phyloP scores from a whole-genome alignment of 2,329 filamentous ascomycete genomes.

The Malbranchea zuffiana region DNA sequence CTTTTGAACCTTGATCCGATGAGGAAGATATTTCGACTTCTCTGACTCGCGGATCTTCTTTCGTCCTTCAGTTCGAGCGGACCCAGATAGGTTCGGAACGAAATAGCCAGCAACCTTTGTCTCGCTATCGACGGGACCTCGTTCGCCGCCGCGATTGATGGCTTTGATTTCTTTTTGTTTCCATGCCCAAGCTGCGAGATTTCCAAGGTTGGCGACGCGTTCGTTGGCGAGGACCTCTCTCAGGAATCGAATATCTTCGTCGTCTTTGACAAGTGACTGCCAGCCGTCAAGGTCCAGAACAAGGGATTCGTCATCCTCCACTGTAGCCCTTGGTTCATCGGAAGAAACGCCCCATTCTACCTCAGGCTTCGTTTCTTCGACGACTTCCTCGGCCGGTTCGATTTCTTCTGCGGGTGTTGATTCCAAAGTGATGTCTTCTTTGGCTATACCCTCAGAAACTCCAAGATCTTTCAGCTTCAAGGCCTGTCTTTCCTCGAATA shows the following conservation, averaged over 20 bases:
- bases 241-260: conserved; percentile 53
- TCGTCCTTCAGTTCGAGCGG: conserved; percentile 80
- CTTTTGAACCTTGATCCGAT: conserved; percentile 92
- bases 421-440: conserved; percentile 7
- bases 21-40: conserved; percentile 94
- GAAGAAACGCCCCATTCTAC: conserved; percentile 52
- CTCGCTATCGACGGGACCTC: conserved; percentile 43
- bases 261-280: conserved; percentile 57
- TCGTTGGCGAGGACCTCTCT: conserved; percentile 41
- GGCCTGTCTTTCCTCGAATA: conserved; percentile 57
- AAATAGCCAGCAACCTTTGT: conserved; percentile 59
- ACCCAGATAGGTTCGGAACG: conserved; percentile 73
- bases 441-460: conserved; percentile 3
- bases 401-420: conserved; percentile 15
- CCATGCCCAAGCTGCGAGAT: conserved; percentile 56
- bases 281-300: conserved; percentile 61
- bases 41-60: conserved; percentile 95
- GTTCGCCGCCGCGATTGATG: conserved; percentile 49
- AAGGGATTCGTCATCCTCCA: conserved; percentile 53
- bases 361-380: conserved; percentile 35
- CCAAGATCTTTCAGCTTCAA: conserved; percentile 29
- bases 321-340: conserved; percentile 50
- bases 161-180: conserved; percentile 62
- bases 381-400: conserved; percentile 11
- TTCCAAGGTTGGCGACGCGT: conserved; percentile 41